Percentiles rank a stretch among this genome's conserved stretches.
These are phyloP conservation scores for Periconia macrospinosa DNA, from an alignment of 2,329 filamentous ascomycete species.

Conservation along the genomic window DNA sequence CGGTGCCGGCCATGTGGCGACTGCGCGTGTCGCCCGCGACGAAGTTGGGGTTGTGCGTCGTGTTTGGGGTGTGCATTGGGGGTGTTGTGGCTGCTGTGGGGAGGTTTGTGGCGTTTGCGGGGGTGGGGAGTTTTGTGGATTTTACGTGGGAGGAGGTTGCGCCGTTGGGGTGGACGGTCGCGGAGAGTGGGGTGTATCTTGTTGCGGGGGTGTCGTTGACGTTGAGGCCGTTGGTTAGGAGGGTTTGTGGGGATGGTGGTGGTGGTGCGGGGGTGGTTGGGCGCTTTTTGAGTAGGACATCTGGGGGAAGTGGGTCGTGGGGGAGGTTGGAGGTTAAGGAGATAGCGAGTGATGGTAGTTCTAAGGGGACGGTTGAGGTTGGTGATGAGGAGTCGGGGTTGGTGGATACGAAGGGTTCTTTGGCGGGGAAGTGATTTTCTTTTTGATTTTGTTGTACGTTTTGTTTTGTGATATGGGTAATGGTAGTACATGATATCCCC, in stretches of 20 bases:
- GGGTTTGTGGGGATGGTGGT: too few species aligned
- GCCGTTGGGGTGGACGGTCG: slow-evolving; percentile 23
- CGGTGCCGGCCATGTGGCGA: too few species aligned
- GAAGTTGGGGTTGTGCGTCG: too few species aligned
- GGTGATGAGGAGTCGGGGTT: not conserved
- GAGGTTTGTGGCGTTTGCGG: too few species aligned
- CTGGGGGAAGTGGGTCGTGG: slow-evolving; percentile 8
- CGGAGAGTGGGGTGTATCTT: slow-evolving; percentile 24
- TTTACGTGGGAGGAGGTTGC: slow-evolving; percentile 16
- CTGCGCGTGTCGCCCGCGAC: too few species aligned
- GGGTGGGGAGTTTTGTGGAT: too few species aligned
- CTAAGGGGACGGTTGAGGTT: not conserved
- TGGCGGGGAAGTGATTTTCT: not conserved
- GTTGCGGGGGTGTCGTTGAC: slow-evolving; percentile 22
- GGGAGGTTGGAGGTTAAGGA: slow-evolving; percentile 5
- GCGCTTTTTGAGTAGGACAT: slow-evolving; percentile 11
- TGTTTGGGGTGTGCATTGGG: too few species aligned
- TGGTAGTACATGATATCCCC: not conserved
- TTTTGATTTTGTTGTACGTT: not conserved
- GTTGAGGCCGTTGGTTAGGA: slow-evolving; percentile 17
- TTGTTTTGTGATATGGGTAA: not conserved
- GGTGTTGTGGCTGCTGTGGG: too few species aligned
- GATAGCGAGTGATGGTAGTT: too few species aligned
- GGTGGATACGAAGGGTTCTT: not conserved
- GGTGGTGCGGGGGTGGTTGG: slow-evolving; percentile 14